Evolutionary conservation across 176 grass and related monocot genomes (phyloP).

Genomic region (Stipa capillata): DNA sequence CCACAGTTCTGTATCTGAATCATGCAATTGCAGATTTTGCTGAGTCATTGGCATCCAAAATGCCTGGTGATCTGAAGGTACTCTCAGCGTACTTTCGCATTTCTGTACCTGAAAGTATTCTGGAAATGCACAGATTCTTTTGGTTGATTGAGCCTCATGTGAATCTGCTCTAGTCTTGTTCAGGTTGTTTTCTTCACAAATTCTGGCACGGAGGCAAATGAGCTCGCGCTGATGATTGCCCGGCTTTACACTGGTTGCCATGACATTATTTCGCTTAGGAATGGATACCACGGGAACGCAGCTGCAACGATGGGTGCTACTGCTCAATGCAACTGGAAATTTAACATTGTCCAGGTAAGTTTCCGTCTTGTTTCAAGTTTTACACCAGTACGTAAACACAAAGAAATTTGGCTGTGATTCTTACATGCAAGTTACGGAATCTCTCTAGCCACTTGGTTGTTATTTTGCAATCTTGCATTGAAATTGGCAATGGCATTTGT

Average conservation of each 20-base stretch:
- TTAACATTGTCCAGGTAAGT: constrained; percentile 74
- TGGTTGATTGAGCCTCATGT: neutral
- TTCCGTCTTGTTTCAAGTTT: neutral
- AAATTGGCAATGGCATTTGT: too few species aligned
- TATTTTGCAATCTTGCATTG: neutral
- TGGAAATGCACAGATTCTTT: neutral
- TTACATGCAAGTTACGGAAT: neutral
- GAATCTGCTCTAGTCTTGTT: neutral
- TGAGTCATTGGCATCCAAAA: constrained; percentile 73
- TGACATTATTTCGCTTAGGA: constrained; percentile 80
- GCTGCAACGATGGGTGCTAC: constrained; percentile 81
- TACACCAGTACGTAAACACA: neutral
- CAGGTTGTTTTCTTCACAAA: constrained; percentile 92
- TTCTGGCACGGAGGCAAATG: constrained; percentile 78
- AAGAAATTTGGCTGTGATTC: neutral
- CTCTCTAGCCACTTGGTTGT: neutral
- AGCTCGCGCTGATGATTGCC: constrained; percentile 79
- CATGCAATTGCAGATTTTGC: constrained; percentile 90
- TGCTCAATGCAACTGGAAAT: constrained; percentile 81
- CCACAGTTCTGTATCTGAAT: constrained; percentile 84
- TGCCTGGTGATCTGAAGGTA: constrained; percentile 89
- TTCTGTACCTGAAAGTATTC: neutral
- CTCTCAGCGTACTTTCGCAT: neutral
- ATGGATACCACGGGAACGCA: constrained; percentile 88
- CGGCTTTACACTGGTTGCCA: constrained; percentile 68